Evolutionary conservation across 768 basidiomycete species (phyloP), one percentile per base, ranked within the genome.

Genomic region (Tubosaeta sp.): DNA sequence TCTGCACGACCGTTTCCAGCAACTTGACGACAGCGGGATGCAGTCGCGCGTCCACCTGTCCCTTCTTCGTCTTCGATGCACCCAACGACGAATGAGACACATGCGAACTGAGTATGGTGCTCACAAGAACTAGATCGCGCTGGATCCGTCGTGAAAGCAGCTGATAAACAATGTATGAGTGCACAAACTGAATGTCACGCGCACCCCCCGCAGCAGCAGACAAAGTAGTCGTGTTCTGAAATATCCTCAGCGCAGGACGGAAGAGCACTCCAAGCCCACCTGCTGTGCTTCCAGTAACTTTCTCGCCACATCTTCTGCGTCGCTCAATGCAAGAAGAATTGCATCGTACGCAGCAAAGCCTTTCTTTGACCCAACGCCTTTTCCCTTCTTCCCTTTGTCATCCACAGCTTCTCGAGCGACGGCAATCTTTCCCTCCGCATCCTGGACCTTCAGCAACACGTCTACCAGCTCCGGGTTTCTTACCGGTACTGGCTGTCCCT

Each of bases 381-480:
- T 74, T 27, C 65, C 64, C 48, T 71, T 72, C 54, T 70, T 67
- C 16, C 63, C 66, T 9, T 57, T 58, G n/a, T 57, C 60, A 6
- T 52, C 59, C 33, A 59, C 63, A 32, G 53, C 25, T 13, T 64
- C 62, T 29, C 61, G 67, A 51, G 68, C 65, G 26, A 71, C 72
- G 27, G 71, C 71, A 42, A 97, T 71, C 54, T 75, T 80, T 9
- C 69, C 72, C 61, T 93, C 81, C 1, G 87, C 89, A 16, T 85
- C 82, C 62, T 95, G 91, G 4, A 95, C 86, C 58, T 81, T 87
- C 56, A 91, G 70, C 50, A 97, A 72, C 29, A 90, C 88, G 61
- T 87, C 89, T 43, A 97, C 95, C 52, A 97, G 73, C 69, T 98
- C 94, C 0, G 92, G 91, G 62, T 88, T 93, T 49, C 95, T 80